Base-by-base conservation (phyloP, 345 rosid species). In the Capsella bursapastoris region DNA sequence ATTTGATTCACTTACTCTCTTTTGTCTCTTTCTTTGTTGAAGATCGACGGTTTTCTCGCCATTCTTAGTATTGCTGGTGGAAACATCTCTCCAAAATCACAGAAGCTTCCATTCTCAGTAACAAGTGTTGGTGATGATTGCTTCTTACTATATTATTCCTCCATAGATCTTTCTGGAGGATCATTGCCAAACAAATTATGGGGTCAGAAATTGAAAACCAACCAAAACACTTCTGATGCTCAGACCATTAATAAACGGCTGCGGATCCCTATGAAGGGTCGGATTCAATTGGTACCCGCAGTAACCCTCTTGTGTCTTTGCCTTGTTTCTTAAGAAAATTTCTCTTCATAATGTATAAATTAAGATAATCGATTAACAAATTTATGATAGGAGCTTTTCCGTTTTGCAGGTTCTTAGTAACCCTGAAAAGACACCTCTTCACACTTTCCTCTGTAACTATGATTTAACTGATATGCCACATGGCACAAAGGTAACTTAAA, bases 351-450 rank as follows among this genome's bases (percentile, higher is more conserved):
- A 10, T 10, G 50, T 14, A 34, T 8, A 44, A 64, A 4, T 38
- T 27, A 40, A 8, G 25, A n/a, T 29, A 0, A 56, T 5, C 25
- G 2, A 59, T 37, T 47, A 10, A 25, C 15, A 16, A 16, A 25
- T 34, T 52, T 16, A 12, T 58, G 45, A 37, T 12, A 22, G 16
- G 56, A 37, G 25, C 52, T 68, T 37, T 16, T 51, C 28, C 22
- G 38, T 62, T 66, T 28, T 67, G 58, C 83, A 90, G 95, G 97
- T 93, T 73, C 81, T 93, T 13, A 93, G 98, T 85, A 93, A 93
- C 78, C 98, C 97, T 37, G 98, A 93, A 74, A 93, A 89, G 82
- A 90, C 98, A 6, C 97, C 97, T 25, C 79, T 93, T 57, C 98
- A 93, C 83, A 93, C 88, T 27, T 93, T 87, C 83, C 79, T 93